phyloP scores from a whole-genome alignment of 768 basidiomycete genomes.

The Rhizopogon rudus region DNA sequence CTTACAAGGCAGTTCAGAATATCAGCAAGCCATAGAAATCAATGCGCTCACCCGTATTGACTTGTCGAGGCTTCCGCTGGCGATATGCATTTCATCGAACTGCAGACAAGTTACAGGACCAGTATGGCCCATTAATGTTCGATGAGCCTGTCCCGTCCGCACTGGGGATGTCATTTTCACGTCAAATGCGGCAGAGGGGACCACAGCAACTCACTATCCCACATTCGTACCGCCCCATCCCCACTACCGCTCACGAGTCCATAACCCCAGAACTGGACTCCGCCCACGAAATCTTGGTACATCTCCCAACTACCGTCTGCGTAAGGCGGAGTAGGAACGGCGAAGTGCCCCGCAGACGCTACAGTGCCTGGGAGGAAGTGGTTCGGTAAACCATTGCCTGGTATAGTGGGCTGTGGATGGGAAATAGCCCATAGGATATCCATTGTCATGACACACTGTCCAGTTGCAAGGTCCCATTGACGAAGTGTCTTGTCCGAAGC shows the following conservation, averaged over 20 bases:
- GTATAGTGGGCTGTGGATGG: conserved; percentile 57
- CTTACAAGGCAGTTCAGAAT: conserved; percentile 32
- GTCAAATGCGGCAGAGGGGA: background rate
- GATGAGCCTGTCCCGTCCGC: conserved; percentile 96
- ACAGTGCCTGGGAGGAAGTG: conserved; percentile 48
- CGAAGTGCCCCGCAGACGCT: conserved; percentile 60
- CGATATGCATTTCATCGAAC: conserved; percentile 94
- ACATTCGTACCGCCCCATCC: conserved; percentile 97
- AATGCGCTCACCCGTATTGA: conserved; percentile 66
- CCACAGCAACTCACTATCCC: conserved; percentile 79
- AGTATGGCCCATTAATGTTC: conserved; percentile 90
- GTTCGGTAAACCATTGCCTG: conserved; percentile 36
- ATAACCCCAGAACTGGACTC: conserved; percentile 98
- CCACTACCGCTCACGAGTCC: conserved; percentile 96
- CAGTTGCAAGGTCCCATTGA: conserved; percentile 96
- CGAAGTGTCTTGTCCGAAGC: conserved; percentile 98
- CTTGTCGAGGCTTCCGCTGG: conserved; percentile 92
- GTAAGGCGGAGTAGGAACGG: conserved; percentile 81
- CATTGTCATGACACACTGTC: conserved; percentile 99
- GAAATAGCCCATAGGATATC: conserved; percentile 99
- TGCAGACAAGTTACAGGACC: conserved; percentile 91
- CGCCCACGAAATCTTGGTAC: conserved; percentile 97
- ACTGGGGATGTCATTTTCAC: conserved; percentile 42
- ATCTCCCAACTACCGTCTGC: conserved; percentile 91
- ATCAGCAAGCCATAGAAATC: background rate